A percentile compares a stretch with the other conserved stretches of the same genome.
phyloP scores from a whole-genome alignment of 371 early-diverging fungal genomes.

The Catenaria anguillulae region DNA sequence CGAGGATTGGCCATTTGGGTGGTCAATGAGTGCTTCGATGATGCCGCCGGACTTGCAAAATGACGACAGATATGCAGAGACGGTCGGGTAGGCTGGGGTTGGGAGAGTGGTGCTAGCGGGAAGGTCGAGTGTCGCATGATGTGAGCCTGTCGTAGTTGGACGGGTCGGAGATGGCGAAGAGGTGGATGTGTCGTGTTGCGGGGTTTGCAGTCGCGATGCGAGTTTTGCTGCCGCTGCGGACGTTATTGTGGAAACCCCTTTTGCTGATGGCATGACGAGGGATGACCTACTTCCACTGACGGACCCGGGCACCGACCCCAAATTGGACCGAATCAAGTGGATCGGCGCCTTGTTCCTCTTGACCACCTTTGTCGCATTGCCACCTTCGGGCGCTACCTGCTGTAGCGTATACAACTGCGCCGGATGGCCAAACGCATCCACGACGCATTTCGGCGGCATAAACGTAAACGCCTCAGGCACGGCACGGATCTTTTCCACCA shows the following conservation, averaged over 20 bases:
- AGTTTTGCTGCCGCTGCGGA: too few relatives aligned
- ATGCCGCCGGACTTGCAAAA: background rate
- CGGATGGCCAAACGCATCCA: background rate
- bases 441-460: background rate
- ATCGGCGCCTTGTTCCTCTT: too few relatives aligned
- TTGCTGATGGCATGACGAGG: too few relatives aligned
- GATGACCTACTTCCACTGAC: too few relatives aligned
- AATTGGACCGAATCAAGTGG: too few relatives aligned
- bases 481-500: background rate
- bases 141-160: too few relatives aligned
- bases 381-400: background rate
- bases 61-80: background rate
- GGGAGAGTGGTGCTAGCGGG: background rate
- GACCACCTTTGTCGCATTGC: too few relatives aligned
- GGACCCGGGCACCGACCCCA: background rate
- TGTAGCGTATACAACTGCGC: background rate
- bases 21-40: background rate
- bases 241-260: too few relatives aligned
- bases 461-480: background rate
- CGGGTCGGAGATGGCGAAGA: background rate
- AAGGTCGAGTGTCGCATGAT: too few relatives aligned
- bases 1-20: background rate
- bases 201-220: too few relatives aligned
- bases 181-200: background rate
- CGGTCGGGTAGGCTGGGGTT: background rate